These are phyloP conservation scores for Podosphaera aphanis DNA, from an alignment of 2,329 filamentous ascomycete genomes.

Conservation along the genomic window DNA sequence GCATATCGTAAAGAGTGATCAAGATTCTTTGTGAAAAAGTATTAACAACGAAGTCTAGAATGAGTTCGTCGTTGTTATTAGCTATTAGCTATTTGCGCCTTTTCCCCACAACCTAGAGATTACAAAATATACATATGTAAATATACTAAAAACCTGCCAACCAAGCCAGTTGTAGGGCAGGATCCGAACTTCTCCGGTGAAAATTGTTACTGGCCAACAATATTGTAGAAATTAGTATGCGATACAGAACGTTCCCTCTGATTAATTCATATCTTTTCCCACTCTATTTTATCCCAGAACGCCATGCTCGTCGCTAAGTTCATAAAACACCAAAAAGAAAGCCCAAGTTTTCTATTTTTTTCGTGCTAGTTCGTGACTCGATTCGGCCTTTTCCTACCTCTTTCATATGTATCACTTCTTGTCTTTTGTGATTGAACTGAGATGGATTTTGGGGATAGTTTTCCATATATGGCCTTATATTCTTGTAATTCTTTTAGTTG, in stretches of 20 bases:
- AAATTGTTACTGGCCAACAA: background rate
- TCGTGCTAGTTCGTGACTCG: background rate
- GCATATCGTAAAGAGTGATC: no score
- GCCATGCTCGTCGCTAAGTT: background rate
- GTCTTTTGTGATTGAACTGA: background rate
- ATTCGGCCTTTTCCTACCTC: background rate
- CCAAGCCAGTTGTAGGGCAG: background rate
- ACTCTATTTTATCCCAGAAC: background rate
- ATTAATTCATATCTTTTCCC: background rate
- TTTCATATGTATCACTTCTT: background rate
- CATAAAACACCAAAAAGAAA: background rate
- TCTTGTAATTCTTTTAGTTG: slow-evolving; percentile 40
- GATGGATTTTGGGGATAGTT: slow-evolving; percentile 1
- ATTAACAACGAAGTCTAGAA: no score
- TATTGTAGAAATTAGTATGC: background rate
- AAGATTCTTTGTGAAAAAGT: no score
- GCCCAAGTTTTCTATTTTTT: background rate
- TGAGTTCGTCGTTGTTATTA: no score
- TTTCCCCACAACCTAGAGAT: background rate
- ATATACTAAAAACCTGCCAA: background rate
- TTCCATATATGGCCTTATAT: slow-evolving; percentile 24
- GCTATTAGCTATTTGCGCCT: background rate
- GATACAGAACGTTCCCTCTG: background rate
- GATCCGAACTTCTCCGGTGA: background rate
- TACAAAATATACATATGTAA: background rate